These are phyloP conservation scores for Rutstroemia sp. DNA, from an alignment of 2,329 filamentous ascomycete genomes.

Conservation along the genomic window DNA sequence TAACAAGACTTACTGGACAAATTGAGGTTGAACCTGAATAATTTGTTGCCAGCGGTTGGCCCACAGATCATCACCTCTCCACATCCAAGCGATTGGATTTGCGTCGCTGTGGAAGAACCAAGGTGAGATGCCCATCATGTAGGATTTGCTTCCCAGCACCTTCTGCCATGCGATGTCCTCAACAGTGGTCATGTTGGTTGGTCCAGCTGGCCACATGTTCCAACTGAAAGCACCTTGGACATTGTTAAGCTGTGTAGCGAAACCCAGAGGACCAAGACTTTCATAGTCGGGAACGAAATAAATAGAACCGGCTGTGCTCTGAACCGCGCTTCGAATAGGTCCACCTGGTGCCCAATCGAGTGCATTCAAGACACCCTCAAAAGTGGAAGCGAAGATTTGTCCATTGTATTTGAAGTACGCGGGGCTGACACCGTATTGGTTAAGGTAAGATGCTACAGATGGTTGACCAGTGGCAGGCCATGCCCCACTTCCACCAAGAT, in stretches of 20 bases:
- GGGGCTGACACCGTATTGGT: slow-evolving; percentile 26
- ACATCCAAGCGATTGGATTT: slow-evolving; percentile 56
- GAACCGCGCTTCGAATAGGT: slow-evolving; percentile 30
- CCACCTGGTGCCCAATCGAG: slow-evolving; percentile 34
- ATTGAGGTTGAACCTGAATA: slow-evolving; percentile 37
- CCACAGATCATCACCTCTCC: slow-evolving; percentile 55
- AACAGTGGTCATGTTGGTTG: slow-evolving; percentile 30
- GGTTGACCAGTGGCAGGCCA: slow-evolving; percentile 24
- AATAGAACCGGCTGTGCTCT: slow-evolving; percentile 24
- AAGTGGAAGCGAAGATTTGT: slow-evolving; percentile 43
- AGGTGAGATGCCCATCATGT: slow-evolving; percentile 50
- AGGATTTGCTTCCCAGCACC: slow-evolving; percentile 32
- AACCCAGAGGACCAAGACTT: slow-evolving; percentile 30
- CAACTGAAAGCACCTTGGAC: slow-evolving; percentile 36
- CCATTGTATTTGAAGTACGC: slow-evolving; percentile 33
- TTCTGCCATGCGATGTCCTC: slow-evolving; percentile 35
- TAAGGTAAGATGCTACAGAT: slow-evolving; percentile 24
- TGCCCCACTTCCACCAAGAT: slow-evolving; percentile 21
- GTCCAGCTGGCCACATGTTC: slow-evolving; percentile 37
- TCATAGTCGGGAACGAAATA: slow-evolving; percentile 43
- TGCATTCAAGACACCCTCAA: slow-evolving; percentile 38
- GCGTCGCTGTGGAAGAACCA: slow-evolving; percentile 54
- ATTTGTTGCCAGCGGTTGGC: slow-evolving; percentile 48
- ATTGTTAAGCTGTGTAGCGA: slow-evolving; percentile 23
- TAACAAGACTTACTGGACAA: slow-evolving; percentile 32